These are phyloP conservation scores for Aspergillus baeticus DNA, from an alignment of 495 filamentous ascomycete species.

Conservation along the genomic window DNA sequence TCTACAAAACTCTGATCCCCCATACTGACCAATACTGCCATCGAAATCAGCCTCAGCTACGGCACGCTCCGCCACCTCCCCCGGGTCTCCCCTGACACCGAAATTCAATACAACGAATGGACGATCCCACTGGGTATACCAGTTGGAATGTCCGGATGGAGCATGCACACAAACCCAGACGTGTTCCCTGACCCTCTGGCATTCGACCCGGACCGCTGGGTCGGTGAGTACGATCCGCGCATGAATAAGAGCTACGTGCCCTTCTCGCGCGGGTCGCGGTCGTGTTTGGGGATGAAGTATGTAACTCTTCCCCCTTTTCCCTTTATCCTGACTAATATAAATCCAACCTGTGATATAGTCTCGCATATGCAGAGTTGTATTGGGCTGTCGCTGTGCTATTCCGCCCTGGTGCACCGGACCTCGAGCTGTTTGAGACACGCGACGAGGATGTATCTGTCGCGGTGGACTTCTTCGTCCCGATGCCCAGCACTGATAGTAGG, in stretches of 20 bases:
- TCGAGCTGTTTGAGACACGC: conserved; percentile 4
- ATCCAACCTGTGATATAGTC: neutral
- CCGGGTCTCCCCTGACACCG: conserved; percentile 2
- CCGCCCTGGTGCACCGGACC: neutral
- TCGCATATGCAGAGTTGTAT: conserved; percentile 8
- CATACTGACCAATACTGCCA: neutral
- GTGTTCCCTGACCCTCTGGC: conserved; percentile 3
- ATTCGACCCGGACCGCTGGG: conserved; percentile 6
- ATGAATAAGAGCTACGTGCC: conserved; percentile 10
- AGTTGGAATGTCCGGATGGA: conserved; percentile 8
- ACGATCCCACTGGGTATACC: conserved; percentile 5
- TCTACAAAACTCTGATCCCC: neutral
- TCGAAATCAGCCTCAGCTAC: neutral
- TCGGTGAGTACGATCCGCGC: conserved; percentile 1
- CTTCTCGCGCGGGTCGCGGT: conserved; percentile 8
- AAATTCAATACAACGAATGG: conserved; percentile 8
- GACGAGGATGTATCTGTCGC: conserved; percentile 10
- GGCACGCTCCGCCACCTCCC: neutral
- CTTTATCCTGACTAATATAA: neutral
- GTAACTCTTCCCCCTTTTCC: neutral
- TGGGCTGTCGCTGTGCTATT: conserved; percentile 3
- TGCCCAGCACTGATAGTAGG: too few species aligned
- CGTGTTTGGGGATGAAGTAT: conserved; percentile 15
- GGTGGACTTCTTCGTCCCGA: too few species aligned
- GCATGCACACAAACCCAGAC: conserved; percentile 3